Percentiles rank a stretch among this genome's conserved stretches.
Conservation (phyloP, 805 yeast genomes). For the Candida arabinofermentans region DNA sequence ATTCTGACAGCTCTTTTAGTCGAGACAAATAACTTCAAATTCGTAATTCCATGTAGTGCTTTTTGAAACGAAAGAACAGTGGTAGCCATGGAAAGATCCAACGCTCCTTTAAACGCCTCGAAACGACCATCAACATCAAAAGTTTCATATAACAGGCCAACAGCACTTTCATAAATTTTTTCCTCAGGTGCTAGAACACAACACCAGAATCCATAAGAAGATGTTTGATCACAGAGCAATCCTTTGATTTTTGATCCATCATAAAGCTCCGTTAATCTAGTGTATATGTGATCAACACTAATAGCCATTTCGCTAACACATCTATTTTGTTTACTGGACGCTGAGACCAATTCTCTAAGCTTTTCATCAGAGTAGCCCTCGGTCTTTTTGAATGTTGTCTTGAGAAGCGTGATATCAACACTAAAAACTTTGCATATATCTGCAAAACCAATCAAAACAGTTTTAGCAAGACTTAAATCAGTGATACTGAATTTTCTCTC, state of each 20-base stretch:
- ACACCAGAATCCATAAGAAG: conserved; percentile 67
- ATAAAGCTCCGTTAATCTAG: conserved; percentile 24
- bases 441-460: conserved; percentile 15
- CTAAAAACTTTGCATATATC: conserved; percentile 15
- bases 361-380: conserved; percentile 12
- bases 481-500: conserved; percentile 18
- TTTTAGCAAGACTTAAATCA: conserved; percentile 13
- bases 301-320: conserved; percentile 13
- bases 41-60: conserved; percentile 12
- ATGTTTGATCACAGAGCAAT: conserved; percentile 35
- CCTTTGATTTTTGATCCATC: conserved; percentile 21
- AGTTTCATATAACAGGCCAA: conserved; percentile 68
- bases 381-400: conserved; percentile 10
- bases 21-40: conserved; percentile 19
- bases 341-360: conserved; percentile 18
- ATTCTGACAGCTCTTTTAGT: conserved; percentile 57
- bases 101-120: conserved; percentile 62
- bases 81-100: conserved; percentile 40
- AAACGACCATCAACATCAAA: conserved; percentile 77
- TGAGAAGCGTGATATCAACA: conserved; percentile 23
- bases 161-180: conserved; percentile 60
- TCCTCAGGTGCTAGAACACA: conserved; percentile 63
- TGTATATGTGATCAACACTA: conserved; percentile 21
- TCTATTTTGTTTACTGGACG: conserved; percentile 28
- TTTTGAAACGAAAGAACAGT: conserved; percentile 44